phyloP scores from a whole-genome alignment of 169 alveolate genomes.

The Cytauxzoon felis region DNA sequence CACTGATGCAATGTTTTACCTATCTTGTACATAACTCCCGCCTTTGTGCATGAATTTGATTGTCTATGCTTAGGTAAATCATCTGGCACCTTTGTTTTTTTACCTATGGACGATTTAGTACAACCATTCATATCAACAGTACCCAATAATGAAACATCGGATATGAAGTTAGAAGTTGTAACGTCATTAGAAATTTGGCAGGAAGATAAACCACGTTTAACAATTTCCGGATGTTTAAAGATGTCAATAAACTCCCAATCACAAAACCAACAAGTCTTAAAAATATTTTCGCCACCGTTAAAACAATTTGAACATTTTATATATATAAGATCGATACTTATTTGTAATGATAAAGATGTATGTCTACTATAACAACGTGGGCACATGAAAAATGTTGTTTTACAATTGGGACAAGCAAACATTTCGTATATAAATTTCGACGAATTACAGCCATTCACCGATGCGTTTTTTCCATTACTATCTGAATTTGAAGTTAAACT shows the following conservation, averaged over 20 bases:
- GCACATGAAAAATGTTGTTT: slow-evolving; percentile 74
- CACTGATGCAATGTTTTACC: slow-evolving; percentile 78
- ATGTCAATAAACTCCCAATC: slow-evolving; percentile 38
- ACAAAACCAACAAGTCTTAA: slow-evolving; percentile 50
- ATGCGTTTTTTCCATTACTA: neutral
- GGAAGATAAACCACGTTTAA: no score
- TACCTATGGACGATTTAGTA: no score
- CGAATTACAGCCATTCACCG: neutral
- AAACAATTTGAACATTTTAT: slow-evolving; percentile 65
- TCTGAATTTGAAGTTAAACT: neutral
- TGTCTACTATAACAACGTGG: slow-evolving; percentile 72
- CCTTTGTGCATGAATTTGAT: slow-evolving; percentile 58
- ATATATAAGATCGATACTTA: slow-evolving; percentile 66
- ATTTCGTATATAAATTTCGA: slow-evolving; percentile 29
- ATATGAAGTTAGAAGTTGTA: no score
- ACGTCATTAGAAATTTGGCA: no score
- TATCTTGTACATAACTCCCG: slow-evolving; percentile 78
- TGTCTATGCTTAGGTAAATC: no score
- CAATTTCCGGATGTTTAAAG: no score
- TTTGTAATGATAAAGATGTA: slow-evolving; percentile 57
- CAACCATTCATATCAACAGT: no score
- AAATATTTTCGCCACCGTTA: slow-evolving; percentile 28
- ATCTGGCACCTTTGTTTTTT: no score
- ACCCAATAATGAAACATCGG: no score
- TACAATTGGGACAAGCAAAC: slow-evolving; percentile 75